A percentile compares a stretch with the other conserved stretches of the same genome.
phyloP scores from a whole-genome alignment of 371 early-diverging fungal species.

The Mucor indicus region DNA sequence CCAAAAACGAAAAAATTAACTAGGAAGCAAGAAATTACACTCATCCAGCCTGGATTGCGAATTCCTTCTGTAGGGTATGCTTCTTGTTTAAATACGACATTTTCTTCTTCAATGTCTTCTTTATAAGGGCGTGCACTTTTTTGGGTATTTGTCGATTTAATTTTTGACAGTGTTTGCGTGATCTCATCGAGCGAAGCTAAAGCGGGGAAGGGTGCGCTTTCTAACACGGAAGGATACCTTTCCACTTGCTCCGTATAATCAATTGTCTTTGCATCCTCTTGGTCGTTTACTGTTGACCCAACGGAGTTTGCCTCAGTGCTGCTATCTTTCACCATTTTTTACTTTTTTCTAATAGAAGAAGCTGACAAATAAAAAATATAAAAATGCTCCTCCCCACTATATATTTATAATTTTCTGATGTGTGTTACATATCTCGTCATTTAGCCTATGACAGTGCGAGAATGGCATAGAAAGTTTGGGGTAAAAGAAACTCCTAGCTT shows the following conservation, averaged over 20 bases:
- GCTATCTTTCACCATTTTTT: no score
- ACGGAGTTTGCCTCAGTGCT: no score
- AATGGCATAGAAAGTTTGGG: no score
- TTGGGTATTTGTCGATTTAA: conserved; percentile 8
- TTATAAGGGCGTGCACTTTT: not conserved
- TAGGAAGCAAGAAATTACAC: conserved; percentile 52
- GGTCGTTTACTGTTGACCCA: no score
- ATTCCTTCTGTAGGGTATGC: conserved; percentile 32
- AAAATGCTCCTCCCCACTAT: no score
- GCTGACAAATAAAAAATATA: no score
- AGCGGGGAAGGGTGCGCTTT: conserved; percentile 37
- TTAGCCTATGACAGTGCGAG: no score
- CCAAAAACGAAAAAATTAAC: conserved; percentile 58
- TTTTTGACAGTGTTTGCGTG: conserved; percentile 29
- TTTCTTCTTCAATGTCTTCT: not conserved
- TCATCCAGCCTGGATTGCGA: conserved; percentile 44
- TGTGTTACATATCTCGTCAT: no score
- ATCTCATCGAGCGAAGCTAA: conserved; percentile 34
- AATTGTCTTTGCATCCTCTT: not conserved
- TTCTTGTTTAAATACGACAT: conserved; percentile 8
- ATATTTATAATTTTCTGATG: no score
- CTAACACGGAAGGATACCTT: conserved; percentile 28
- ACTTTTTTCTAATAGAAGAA: no score
- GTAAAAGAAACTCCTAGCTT: no score
- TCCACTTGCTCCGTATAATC: not conserved